phyloP scores from a whole-genome alignment of 306 rosid genomes.

The Rosa persica region DNA sequence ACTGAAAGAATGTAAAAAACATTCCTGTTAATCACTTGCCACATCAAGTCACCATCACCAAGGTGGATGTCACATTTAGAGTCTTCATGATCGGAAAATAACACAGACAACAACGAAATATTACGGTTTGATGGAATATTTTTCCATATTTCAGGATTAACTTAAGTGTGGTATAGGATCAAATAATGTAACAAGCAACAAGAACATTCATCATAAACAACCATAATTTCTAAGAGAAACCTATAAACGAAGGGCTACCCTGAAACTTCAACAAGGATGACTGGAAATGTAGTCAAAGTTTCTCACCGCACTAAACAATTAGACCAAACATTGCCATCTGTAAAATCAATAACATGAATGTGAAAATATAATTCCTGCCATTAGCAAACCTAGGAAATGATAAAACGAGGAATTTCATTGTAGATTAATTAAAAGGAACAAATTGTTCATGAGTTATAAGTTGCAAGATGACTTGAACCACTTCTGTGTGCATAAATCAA shows the following conservation, averaged over 20 bases:
- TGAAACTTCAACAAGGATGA: background rate
- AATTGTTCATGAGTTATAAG: background rate
- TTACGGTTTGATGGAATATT: background rate
- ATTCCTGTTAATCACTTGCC: conserved; percentile 2
- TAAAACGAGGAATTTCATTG: background rate
- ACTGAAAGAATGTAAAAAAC: conserved; percentile 44
- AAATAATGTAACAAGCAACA: background rate
- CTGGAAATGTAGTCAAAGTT: background rate
- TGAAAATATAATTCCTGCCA: background rate
- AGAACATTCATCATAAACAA: background rate
- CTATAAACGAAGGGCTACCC: background rate
- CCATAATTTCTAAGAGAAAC: background rate
- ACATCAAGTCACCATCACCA: background rate
- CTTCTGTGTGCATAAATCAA: conserved; percentile 13
- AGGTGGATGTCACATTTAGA: conserved; percentile 1
- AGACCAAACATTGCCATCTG: background rate
- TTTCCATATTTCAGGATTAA: background rate
- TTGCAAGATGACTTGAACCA: conserved; percentile 2
- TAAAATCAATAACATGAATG: background rate
- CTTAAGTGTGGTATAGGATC: background rate
- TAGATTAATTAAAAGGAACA: background rate
- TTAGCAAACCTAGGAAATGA: background rate
- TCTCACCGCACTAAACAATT: background rate
- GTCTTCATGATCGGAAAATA: background rate
- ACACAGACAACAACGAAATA: background rate